A percentile compares a stretch with the other conserved stretches of the same genome.
These are phyloP conservation scores for Tolypocladium guangdongense DNA, from an alignment of 2,329 filamentous ascomycete genomes.

Conservation along the genomic window DNA sequence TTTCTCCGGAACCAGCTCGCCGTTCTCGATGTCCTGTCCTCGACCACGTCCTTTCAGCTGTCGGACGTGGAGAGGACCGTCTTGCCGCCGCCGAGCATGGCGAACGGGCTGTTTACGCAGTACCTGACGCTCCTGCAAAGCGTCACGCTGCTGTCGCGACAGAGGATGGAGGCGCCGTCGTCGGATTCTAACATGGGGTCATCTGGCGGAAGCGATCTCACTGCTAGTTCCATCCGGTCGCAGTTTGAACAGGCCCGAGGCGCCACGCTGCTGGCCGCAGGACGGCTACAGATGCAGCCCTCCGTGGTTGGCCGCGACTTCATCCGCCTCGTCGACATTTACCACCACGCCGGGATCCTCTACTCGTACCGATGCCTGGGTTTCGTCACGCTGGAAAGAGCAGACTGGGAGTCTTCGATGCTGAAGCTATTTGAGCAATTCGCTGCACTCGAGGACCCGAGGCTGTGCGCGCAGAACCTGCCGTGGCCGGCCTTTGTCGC, in stretches of 20 bases:
- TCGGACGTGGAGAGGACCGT: constrained; percentile 12
- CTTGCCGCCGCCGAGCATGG: constrained; percentile 9
- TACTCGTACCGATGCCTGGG: constrained; percentile 17
- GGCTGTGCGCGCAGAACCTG: constrained; percentile 16
- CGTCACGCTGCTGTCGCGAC: constrained; percentile 10
- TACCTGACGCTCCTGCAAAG: constrained; percentile 11
- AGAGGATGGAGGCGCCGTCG: not conserved
- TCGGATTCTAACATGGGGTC: not conserved
- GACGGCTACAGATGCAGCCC: constrained; percentile 9
- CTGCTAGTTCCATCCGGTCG: constrained; percentile 1
- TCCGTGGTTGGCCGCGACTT: constrained; percentile 12
- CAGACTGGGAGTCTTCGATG: constrained; percentile 8
- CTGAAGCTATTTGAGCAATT: constrained; percentile 13
- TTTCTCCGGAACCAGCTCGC: constrained; percentile 18
- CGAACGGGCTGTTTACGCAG: constrained; percentile 13
- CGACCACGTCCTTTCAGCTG: constrained; percentile 16
- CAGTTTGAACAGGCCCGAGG: constrained; percentile 17
- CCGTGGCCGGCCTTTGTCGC: constrained; percentile 19
- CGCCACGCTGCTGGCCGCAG: constrained; percentile 15
- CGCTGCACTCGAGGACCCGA: constrained; percentile 10
- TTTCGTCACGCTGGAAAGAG: constrained; percentile 3
- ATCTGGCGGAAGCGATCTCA: not conserved
- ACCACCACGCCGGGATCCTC: constrained; percentile 16
- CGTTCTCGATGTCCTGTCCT: constrained; percentile 15
- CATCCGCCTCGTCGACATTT: constrained; percentile 16